phyloP scores from a whole-genome alignment of 768 basidiomycete genomes.

The Lepiota venenata region DNA sequence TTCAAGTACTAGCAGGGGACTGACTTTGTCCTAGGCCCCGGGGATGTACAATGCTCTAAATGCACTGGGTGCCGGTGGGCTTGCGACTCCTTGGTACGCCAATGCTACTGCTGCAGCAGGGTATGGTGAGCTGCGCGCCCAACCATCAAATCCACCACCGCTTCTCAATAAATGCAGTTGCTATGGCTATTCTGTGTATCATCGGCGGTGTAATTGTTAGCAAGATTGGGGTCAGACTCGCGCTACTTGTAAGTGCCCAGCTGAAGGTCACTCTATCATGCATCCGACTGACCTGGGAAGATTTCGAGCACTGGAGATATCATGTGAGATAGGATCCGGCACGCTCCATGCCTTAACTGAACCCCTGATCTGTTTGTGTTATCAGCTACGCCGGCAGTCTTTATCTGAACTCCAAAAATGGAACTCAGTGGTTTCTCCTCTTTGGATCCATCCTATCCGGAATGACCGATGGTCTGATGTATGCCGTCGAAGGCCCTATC shows the following conservation, averaged over 20 bases:
- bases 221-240: constrained; percentile 26
- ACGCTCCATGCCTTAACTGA: neutral
- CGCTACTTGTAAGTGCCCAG: constrained; percentile 19
- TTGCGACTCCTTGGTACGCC: constrained; percentile 30
- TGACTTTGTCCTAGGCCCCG: constrained; percentile 20
- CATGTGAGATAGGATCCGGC: constrained; percentile 16
- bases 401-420: constrained; percentile 30
- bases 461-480: constrained; percentile 29
- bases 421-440: constrained; percentile 33
- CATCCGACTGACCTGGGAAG: constrained; percentile 7
- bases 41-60: constrained; percentile 32
- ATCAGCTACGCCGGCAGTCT: constrained; percentile 28
- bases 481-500: constrained; percentile 29
- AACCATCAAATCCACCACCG: neutral
- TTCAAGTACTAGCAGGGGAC: neutral
- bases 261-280: neutral
- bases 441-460: constrained; percentile 29
- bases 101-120: constrained; percentile 30
- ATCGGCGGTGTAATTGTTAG: constrained; percentile 29
- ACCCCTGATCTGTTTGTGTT: neutral
- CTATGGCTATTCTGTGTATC: constrained; percentile 28
- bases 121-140: constrained; percentile 15
- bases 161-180: constrained; percentile 15
- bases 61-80: constrained; percentile 27
- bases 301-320: constrained; percentile 29